Base-by-base conservation (phyloP, 108 stramenopile genomes). In the Skeletonema potamos region DNA sequence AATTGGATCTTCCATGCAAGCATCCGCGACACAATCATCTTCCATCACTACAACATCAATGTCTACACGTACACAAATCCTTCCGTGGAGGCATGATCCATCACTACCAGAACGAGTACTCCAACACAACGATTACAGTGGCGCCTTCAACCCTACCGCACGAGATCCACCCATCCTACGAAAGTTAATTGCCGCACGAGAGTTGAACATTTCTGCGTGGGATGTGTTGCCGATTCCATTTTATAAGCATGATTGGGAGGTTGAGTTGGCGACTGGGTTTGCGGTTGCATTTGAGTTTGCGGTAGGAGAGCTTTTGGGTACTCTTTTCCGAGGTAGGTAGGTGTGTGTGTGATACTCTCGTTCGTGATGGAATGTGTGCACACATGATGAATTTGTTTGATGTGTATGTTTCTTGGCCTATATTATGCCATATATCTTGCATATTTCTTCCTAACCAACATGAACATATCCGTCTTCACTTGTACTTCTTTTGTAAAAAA, bases 41-140 rank as follows among this genome's bases (percentile, higher is more conserved):
- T n/a, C n/a, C n/a, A n/a, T n/a, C 56, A 15, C 56, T 1, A 57
- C 56, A 27, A 8, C 66, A 28, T 33, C 66, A 43, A 24, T 28
- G 6, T 39, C 22, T 27, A 28, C 44, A n/a, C 46, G 28, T 5
- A 20, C 33, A 46, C 51, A 17, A 20, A 6, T 39, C 48, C 72
- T 80, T 20, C 79, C 79, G 27, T 80, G 79, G 79, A 55, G 61
- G 32, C 79, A 80, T 37, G 58, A 64, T 26, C 24, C 72, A 6
- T 2, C 20, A n/a, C 61, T 62, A 32, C 71, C 72, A 8, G 13
- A 30, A 20, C 13, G 79, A 48, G 24, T 80, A 11, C 39, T 64
- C 13, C 29, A 57, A 2, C 27, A 34, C n/a, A 58, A 80, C 36
- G 79, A 80, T 51, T 46, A 68, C 65, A 73, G 72, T 41, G 72